A percentile compares a stretch with the other conserved stretches of the same genome.
Conservation (phyloP, 2,329 filamentous ascomycete genomes). For the Hyphodiscus sp. region DNA sequence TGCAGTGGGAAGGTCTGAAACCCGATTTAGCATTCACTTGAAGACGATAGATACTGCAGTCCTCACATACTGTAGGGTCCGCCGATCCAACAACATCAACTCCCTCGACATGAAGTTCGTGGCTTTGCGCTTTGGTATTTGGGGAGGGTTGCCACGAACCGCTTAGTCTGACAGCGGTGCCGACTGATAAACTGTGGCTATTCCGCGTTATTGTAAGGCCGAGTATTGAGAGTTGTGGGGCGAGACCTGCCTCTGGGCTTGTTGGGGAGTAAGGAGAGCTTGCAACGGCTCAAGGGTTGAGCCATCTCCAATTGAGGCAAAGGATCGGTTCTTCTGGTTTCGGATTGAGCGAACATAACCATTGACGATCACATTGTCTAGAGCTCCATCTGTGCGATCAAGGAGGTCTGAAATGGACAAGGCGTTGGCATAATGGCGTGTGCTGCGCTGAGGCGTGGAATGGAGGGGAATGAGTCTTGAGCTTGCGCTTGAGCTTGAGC, state of each 20-base stretch:
- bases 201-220: conserved; percentile 6
- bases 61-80: conserved; percentile 63
- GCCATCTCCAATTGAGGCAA: conserved; percentile 82
- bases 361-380: conserved; percentile 51
- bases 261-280: conserved; percentile 27
- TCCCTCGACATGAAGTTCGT: conserved; percentile 71
- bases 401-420: not conserved
- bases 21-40: conserved; percentile 12
- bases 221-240: not conserved
- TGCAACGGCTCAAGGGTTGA: conserved; percentile 75
- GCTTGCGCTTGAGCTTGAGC: no score
- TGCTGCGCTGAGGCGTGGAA: not conserved
- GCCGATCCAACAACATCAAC: conserved; percentile 69
- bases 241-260: conserved; percentile 22
- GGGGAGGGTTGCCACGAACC: conserved; percentile 72
- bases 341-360: conserved; percentile 81
- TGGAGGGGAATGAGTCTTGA: not conserved
- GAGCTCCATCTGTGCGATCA: not conserved
- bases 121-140: conserved; percentile 58
- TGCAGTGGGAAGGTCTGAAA: conserved; percentile 82
- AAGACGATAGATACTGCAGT: not conserved
- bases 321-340: conserved; percentile 77
- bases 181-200: conserved; percentile 64
- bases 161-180: conserved; percentile 69
- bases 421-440: not conserved